Conservation (phyloP, 768 basidiomycete species). For the Suillus alpinus region DNA sequence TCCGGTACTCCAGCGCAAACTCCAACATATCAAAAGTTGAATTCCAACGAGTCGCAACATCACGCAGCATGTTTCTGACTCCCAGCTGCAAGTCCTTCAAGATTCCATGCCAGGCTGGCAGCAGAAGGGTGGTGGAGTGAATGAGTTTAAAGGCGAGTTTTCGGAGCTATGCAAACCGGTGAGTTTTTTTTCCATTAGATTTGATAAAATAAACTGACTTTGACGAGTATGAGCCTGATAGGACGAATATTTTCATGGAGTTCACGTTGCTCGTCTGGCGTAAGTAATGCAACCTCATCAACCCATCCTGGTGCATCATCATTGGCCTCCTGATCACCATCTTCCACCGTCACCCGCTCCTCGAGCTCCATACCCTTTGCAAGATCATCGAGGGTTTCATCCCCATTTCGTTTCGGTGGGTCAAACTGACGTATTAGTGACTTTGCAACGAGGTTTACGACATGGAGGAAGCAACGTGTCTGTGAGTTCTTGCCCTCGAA, state of each 20-base stretch:
- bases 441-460: conserved; percentile 37
- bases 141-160: conserved; percentile 21
- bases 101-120: conserved; percentile 17
- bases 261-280: conserved; percentile 8
- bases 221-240: background rate
- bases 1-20: conserved; percentile 16
- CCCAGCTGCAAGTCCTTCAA: background rate
- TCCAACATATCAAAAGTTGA: conserved; percentile 20
- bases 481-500: conserved; percentile 26
- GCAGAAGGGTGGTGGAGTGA: conserved; percentile 16
- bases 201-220: conserved; percentile 1
- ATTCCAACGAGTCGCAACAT: conserved; percentile 29
- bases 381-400: background rate
- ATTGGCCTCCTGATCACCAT: background rate
- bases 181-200: background rate
- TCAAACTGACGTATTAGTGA: conserved; percentile 33
- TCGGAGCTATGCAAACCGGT: conserved; percentile 12
- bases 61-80: conserved; percentile 12
- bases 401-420: background rate
- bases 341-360: background rate
- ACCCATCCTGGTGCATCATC: conserved; percentile 16
- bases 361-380: conserved; percentile 1
- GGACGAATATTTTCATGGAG: conserved; percentile 11
- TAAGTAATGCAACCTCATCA: conserved; percentile 14
- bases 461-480: conserved; percentile 37